These are phyloP conservation scores for Globisporangium paddicum DNA, from an alignment of 352 stramenopile genomes.

Conservation along the genomic window DNA sequence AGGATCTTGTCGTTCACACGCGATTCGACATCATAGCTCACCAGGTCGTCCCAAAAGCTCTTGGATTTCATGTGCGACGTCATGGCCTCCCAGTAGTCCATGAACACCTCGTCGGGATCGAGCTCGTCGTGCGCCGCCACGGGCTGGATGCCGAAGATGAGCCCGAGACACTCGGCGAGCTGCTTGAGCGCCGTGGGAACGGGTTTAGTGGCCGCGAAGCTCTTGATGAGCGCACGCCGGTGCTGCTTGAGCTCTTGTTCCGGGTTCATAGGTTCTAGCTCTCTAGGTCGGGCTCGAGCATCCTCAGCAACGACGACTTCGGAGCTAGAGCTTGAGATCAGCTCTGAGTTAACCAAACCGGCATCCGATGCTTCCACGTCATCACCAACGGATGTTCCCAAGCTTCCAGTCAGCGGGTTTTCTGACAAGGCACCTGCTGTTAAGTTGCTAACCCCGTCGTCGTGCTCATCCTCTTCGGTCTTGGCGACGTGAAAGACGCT, in stretches of 20 bases:
- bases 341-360: neutral
- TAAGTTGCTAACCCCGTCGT: neutral
- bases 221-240: conserved; percentile 22
- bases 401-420: neutral
- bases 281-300: neutral
- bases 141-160: conserved; percentile 61
- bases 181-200: conserved; percentile 53
- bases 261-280: neutral
- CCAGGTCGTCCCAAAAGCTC: conserved; percentile 46
- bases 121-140: conserved; percentile 55
- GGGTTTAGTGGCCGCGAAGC: conserved; percentile 30
- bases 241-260: conserved; percentile 10
- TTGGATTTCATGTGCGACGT: conserved; percentile 23
- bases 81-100: conserved; percentile 66
- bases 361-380: neutral
- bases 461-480: conserved; percentile 1
- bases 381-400: neutral
- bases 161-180: conserved; percentile 58
- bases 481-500: conserved; percentile 29
- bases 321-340: neutral
- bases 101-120: conserved; percentile 66
- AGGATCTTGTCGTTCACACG: conserved; percentile 48
- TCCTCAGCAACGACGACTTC: neutral
- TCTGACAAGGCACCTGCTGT: neutral
- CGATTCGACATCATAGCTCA: conserved; percentile 35